Conservation (phyloP, 2,329 filamentous ascomycete genomes). For the Emergomyces pasteurianus region DNA sequence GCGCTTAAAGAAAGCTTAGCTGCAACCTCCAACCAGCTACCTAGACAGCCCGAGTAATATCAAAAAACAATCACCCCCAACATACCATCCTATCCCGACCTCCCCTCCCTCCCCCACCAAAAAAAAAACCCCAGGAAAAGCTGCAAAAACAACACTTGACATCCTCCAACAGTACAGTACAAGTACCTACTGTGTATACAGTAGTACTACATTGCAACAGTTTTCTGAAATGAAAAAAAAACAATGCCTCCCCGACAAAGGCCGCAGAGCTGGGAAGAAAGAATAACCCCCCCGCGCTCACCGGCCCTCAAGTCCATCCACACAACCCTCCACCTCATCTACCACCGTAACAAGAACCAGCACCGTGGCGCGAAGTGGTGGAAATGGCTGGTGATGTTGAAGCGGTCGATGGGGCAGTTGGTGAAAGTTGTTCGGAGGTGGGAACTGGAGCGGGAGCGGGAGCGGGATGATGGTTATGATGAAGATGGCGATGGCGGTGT, state of each 20-base stretch:
- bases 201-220: too few relatives aligned
- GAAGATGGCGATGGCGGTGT: slow-evolving; percentile 33
- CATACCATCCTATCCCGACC: too few relatives aligned
- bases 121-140: too few relatives aligned
- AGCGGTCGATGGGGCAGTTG: slow-evolving; percentile 52
- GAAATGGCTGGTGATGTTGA: slow-evolving; percentile 57
- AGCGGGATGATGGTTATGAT: slow-evolving; percentile 24
- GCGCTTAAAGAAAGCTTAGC: not conserved
- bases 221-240: not conserved
- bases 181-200: too few relatives aligned
- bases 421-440: slow-evolving; percentile 29
- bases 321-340: slow-evolving; percentile 53
- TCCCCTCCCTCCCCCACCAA: too few relatives aligned
- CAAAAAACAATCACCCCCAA: not conserved
- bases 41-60: not conserved
- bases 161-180: too few relatives aligned
- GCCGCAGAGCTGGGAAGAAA: not conserved
- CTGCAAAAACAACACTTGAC: not conserved
- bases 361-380: slow-evolving; percentile 76
- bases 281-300: not conserved
- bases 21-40: not conserved
- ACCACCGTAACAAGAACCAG: slow-evolving; percentile 83
- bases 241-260: not conserved
- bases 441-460: slow-evolving; percentile 6
- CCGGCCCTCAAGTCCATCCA: slow-evolving; percentile 19